Base-by-base conservation (phyloP, 2,329 filamentous ascomycete genomes). In the Alternaria sp. region DNA sequence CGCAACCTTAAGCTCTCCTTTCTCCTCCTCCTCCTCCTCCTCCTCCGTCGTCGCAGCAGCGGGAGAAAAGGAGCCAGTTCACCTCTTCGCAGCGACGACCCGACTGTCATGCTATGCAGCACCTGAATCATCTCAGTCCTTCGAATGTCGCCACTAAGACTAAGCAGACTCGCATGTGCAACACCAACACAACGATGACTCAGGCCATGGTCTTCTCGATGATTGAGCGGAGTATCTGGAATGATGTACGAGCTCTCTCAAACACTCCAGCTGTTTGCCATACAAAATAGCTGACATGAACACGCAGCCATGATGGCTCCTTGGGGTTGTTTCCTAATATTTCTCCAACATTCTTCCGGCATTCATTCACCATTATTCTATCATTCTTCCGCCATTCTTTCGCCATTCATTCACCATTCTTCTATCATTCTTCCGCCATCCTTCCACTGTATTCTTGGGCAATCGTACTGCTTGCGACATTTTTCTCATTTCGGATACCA, bases 121-220 rank as follows among this genome's bases (percentile, higher is more conserved):
- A 90, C 61, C 77, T 90, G 17, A 88, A 86, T 71, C 87, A 90
- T 70, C 82, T 90, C 3, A 88, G 88, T 6, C 88, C 88, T 0
- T 89, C 87, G n/a, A 90, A 90, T 67, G 81, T 86, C 15, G 88
- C 88, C 23, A 87, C 83, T 66, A 82, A 85, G 47, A 88, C 88
- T 3, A 86, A 87, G 57, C 79, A 85, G 36, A 90, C 88, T 8
- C 86, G 88, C 43, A 89, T 87, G 6, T 15, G 1, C 30, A 32
- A 15, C 6, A 32, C 30, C 13, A 15, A 32, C 30, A 32, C 13
- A 32, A 32, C 28, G 11, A 30, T 30, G 28, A 30, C 12, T 30
- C 28, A 11, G 28, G 28, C 28, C 5, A 30, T 30, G 28, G 12
- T 30, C 28, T 30, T 15, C 30, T 32, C 30, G 30, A 32, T 3